phyloP scores from a whole-genome alignment of 306 rosid genomes.

The Vicia faba region DNA sequence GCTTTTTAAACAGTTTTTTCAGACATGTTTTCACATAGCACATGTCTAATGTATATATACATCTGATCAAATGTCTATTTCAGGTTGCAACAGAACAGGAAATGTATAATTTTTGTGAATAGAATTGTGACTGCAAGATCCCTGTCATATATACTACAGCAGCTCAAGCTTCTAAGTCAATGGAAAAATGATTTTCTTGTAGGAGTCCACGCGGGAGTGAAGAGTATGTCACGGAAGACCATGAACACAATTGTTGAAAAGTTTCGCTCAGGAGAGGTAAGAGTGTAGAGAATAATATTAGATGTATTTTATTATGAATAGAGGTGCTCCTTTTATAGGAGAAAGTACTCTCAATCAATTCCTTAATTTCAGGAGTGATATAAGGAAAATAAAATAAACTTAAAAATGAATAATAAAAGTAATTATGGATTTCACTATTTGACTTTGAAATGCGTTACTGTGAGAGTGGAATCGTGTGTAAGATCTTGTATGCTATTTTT shows the following conservation, averaged over 20 bases:
- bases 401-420: not conserved
- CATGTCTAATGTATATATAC: conserved; percentile 14
- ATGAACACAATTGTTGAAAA: conserved; percentile 68
- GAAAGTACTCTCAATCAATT: too few relatives aligned
- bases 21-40: conserved; percentile 27
- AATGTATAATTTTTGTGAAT: conserved; percentile 91
- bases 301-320: too few relatives aligned
- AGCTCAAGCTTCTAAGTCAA: conserved; percentile 59
- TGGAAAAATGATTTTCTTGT: conserved; percentile 87
- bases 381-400: too few relatives aligned
- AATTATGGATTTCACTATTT: conserved; percentile 5
- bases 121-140: conserved; percentile 86
- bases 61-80: conserved; percentile 35
- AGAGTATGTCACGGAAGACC: conserved; percentile 76
- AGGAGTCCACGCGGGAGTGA: conserved; percentile 77
- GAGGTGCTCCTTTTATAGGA: too few relatives aligned
- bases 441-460: conserved; percentile 18
- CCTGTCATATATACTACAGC: conserved; percentile 67
- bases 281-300: not conserved
- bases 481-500: conserved; percentile 28
- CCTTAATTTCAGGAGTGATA: too few relatives aligned
- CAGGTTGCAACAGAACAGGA: conserved; percentile 74
- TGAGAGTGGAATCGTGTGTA: conserved; percentile 2
- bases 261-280: conserved; percentile 88
- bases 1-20: conserved; percentile 32